Evolutionary conservation across 2,329 filamentous ascomycete genomes (phyloP).

Genomic region (Aspergillus carbonarius): DNA sequence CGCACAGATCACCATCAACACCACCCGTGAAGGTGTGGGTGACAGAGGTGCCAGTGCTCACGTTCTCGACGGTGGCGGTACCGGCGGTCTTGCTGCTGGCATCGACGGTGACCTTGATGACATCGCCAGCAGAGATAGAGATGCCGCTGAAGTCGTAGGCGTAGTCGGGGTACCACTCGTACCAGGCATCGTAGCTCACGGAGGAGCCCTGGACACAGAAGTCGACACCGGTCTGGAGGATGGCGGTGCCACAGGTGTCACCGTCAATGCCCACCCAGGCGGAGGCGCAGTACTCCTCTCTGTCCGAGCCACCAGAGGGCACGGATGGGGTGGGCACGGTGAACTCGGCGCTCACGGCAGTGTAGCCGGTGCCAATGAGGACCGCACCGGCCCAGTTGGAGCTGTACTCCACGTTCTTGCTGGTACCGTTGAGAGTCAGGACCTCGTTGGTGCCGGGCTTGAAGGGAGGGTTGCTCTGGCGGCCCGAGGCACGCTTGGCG

Average conservation of each 20-base stretch:
- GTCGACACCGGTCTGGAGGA: constrained; percentile 58
- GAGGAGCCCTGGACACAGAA: constrained; percentile 47
- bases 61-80: constrained; percentile 50
- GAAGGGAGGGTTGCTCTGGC: constrained; percentile 5
- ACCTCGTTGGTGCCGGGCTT: constrained; percentile 6
- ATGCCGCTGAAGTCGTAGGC: constrained; percentile 54
- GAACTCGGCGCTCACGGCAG: constrained; percentile 53
- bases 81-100: constrained; percentile 45
- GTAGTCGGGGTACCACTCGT: constrained; percentile 60
- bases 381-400: constrained; percentile 61
- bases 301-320: constrained; percentile 19
- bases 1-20: constrained; percentile 52
- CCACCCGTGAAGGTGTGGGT: constrained; percentile 32
- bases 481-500: not conserved
- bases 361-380: constrained; percentile 49
- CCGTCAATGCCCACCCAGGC: constrained; percentile 63
- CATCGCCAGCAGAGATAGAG: constrained; percentile 45
- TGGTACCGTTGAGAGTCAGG: not conserved
- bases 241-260: constrained; percentile 53
- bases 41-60: constrained; percentile 43
- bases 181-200: constrained; percentile 57
- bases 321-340: constrained; percentile 47
- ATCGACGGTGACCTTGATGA: constrained; percentile 43
- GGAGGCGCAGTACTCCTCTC: constrained; percentile 35
- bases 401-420: constrained; percentile 47